Base-by-base conservation (phyloP, 1,284 basidiomycete species). In the Gymnopus androsaceus region DNA sequence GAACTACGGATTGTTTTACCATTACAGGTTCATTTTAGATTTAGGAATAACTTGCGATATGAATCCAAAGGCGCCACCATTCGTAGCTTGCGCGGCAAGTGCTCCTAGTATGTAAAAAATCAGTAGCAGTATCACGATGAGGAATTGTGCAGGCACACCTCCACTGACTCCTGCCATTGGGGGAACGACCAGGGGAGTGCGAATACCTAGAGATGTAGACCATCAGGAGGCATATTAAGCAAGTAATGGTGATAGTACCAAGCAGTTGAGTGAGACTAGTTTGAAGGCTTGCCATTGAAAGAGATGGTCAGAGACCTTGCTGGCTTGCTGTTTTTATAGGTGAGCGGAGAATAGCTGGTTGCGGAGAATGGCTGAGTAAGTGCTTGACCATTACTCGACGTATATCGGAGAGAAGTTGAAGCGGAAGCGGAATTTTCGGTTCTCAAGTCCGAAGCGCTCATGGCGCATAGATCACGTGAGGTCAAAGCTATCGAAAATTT, bases 11-110 rank as follows among this genome's bases (percentile, higher is more conserved):
- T 25, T 28, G 50, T 28, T 58, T 45, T 61, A 27, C n/a, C n/a
- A 54, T 36, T 37, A 30, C 25, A 46, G 14, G 14, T 30, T 31
- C n/a, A 25, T 7, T 34, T n/a, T 23, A 3, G 7, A 19, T 48
- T 27, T 46, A 40, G 37, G 50, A 38, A 45, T 45, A 67, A 82
- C 84, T 70, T 80, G 77, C 42, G 77, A 74, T 2, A 89, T 62
- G 65, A 91, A 90, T 5, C 87, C 90, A 60, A 90, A 85, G 19
- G 85, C 89, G 30, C 88, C 90, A 17, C 72, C 85, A 1, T 77
- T 73, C 31, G 81, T 77, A 37, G 86, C 84, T 56, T 81, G 73
- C 15, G 83, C 83, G 19, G 88, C 88, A 14, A 90, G 70, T 33
- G 72, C 69, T 36, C 84, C 85, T 69, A 55, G 14, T n/a, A n/a